Evolutionary conservation across 176 grass and related monocot genomes (phyloP).

Genomic region (Oryza glumipatula): DNA sequence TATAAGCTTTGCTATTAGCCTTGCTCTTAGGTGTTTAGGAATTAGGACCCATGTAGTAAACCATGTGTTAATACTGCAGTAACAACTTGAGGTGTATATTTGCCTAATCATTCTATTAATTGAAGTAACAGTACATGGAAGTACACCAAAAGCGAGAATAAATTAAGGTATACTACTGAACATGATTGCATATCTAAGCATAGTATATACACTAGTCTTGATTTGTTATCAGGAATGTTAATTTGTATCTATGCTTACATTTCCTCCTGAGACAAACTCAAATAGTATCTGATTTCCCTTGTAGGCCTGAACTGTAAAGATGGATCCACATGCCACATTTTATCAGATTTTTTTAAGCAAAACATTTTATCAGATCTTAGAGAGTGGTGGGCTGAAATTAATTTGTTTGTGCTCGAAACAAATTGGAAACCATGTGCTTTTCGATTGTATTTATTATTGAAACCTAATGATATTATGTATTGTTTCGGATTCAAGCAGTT

Average conservation of each 20-base stretch:
- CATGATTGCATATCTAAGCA: neutral
- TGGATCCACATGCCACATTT: conserved; percentile 13
- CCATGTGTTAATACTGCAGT: neutral
- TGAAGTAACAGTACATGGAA: neutral
- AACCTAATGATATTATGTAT: too few species aligned
- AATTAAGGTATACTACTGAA: neutral
- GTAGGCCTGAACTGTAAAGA: conserved; percentile 21
- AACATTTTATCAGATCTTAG: too few species aligned
- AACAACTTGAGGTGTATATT: neutral
- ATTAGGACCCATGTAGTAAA: neutral
- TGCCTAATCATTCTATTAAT: neutral
- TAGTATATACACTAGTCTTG: neutral
- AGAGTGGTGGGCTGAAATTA: too few species aligned
- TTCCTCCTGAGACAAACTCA: neutral
- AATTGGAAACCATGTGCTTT: too few species aligned
- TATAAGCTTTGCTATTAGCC: too few species aligned
- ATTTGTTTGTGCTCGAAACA: too few species aligned
- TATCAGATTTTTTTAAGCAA: neutral
- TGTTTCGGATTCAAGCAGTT: too few species aligned
- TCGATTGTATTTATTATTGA: too few species aligned
- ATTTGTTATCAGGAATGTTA: neutral
- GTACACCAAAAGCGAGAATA: neutral
- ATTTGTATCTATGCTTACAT: neutral
- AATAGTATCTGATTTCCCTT: neutral
- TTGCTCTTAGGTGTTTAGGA: neutral